phyloP scores from a whole-genome alignment of 2,329 filamentous ascomycete species.

The Cercospora sp. region DNA sequence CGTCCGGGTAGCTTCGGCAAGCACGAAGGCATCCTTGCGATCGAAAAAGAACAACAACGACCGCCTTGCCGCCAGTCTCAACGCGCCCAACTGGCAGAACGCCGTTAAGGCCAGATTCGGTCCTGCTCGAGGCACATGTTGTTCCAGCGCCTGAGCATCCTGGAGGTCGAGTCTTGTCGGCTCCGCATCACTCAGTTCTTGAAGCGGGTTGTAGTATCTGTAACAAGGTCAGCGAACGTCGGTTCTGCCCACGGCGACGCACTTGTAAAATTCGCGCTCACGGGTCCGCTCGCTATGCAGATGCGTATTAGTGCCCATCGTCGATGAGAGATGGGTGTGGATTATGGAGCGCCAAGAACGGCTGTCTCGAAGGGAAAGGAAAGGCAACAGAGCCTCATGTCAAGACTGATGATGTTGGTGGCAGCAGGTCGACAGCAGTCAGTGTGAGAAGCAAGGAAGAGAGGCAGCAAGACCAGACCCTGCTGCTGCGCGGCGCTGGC shows the following conservation, averaged over 20 bases:
- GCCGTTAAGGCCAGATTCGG: slow-evolving; percentile 42
- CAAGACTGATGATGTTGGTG: neutral
- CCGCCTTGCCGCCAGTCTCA: slow-evolving; percentile 50
- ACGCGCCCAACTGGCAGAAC: slow-evolving; percentile 53
- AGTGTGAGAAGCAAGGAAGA: neutral
- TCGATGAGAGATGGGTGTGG: neutral
- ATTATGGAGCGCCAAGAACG: neutral
- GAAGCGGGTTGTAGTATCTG: slow-evolving; percentile 6
- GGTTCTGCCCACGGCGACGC: neutral
- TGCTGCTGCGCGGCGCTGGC: neutral
- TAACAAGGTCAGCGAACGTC: neutral
- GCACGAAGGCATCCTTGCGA: slow-evolving; percentile 49
- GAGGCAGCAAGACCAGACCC: neutral
- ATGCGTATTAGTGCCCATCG: neutral
- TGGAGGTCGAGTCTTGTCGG: neutral
- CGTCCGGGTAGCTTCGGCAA: slow-evolving; percentile 55
- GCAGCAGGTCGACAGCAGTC: neutral
- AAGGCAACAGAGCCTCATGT: neutral
- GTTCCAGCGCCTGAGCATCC: neutral
- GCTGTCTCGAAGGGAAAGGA: neutral
- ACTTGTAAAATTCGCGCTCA: slow-evolving; percentile 12
- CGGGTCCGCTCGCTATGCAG: neutral
- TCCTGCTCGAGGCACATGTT: slow-evolving; percentile 5
- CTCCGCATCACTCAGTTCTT: neutral
- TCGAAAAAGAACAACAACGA: slow-evolving; percentile 57